phyloP scores from a whole-genome alignment of 768 basidiomycete genomes.

The Chalciporus piperatus region DNA sequence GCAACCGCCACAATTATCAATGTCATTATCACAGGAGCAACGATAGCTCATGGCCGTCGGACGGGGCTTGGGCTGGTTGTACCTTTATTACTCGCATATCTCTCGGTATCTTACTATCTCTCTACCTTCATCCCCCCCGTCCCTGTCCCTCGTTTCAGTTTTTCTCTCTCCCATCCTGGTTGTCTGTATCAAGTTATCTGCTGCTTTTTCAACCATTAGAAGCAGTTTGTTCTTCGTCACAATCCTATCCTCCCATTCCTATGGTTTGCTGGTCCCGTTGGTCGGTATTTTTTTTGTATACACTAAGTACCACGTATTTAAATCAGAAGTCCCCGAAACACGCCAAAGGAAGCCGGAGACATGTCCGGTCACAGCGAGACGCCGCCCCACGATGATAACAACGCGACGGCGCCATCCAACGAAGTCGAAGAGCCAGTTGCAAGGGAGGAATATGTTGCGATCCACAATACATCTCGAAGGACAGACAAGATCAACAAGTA shows the following conservation, averaged over 20 bases:
- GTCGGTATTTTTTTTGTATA: not conserved
- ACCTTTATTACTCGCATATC: not conserved
- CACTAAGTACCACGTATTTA: not conserved
- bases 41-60: conserved; percentile 15
- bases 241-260: not conserved
- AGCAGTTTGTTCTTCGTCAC: not conserved
- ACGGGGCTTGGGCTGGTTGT: not conserved
- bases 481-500: too few relatives aligned
- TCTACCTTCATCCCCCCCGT: not conserved
- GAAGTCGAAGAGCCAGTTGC: too few relatives aligned
- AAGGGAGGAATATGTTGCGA: too few relatives aligned
- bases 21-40: conserved; percentile 1
- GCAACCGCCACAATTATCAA: conserved; percentile 4
- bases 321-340: not conserved
- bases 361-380: too few relatives aligned
- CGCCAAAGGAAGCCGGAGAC: too few relatives aligned
- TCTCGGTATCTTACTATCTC: not conserved
- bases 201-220: not conserved
- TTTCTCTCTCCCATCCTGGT: not conserved
- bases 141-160: too few relatives aligned
- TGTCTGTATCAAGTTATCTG: not conserved
- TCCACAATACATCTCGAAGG: too few relatives aligned
- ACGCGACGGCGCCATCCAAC: too few relatives aligned
- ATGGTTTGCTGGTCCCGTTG: not conserved
- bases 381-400: too few relatives aligned